A percentile compares a stretch with the other conserved stretches of the same genome.
Conservation (phyloP, 2,329 filamentous ascomycete genomes). For the Leptographium radiaticola region DNA sequence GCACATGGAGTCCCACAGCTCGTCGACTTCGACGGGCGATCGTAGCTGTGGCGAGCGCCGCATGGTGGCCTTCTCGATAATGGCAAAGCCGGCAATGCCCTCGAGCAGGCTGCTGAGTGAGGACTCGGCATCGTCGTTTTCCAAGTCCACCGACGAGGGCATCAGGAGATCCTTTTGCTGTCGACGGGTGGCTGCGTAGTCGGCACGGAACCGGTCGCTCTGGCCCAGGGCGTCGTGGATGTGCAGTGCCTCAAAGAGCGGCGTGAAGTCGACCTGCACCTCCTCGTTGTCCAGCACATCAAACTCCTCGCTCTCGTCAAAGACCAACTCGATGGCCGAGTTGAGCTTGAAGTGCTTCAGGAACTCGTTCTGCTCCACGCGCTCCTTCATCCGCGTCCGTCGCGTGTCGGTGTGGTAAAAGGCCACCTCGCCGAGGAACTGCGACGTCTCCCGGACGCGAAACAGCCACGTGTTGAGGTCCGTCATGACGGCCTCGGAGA, state of each 20-base stretch:
- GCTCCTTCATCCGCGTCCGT: conserved; percentile 68
- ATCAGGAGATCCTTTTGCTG: conserved; percentile 86
- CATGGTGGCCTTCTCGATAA: conserved; percentile 92
- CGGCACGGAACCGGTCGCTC: conserved; percentile 76
- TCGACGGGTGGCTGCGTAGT: conserved; percentile 84
- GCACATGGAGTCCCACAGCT: conserved; percentile 97
- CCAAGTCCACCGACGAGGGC: conserved; percentile 60
- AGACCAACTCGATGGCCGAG: conserved; percentile 88
- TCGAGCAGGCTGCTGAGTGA: conserved; percentile 85
- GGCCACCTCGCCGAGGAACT: conserved; percentile 89
- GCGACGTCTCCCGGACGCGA: conserved; percentile 86
- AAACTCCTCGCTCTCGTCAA: conserved; percentile 90
- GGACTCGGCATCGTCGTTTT: conserved; percentile 73
- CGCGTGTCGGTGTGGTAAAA: conserved; percentile 93
- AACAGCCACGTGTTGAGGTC: conserved; percentile 96
- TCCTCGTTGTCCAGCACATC: conserved; percentile 94
- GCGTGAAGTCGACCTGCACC: conserved; percentile 85
- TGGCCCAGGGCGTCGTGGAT: conserved; percentile 93
- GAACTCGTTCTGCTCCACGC: conserved; percentile 62
- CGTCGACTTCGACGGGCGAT: conserved; percentile 81
- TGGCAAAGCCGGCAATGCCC: conserved; percentile 89
- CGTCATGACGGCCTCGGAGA: conserved; percentile 92
- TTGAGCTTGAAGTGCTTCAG: conserved; percentile 81
- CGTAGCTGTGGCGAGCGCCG: conserved; percentile 72
- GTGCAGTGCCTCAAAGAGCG: conserved; percentile 86